phyloP scores from a whole-genome alignment of 345 rosid genomes.

The Corymbia maculata region DNA sequence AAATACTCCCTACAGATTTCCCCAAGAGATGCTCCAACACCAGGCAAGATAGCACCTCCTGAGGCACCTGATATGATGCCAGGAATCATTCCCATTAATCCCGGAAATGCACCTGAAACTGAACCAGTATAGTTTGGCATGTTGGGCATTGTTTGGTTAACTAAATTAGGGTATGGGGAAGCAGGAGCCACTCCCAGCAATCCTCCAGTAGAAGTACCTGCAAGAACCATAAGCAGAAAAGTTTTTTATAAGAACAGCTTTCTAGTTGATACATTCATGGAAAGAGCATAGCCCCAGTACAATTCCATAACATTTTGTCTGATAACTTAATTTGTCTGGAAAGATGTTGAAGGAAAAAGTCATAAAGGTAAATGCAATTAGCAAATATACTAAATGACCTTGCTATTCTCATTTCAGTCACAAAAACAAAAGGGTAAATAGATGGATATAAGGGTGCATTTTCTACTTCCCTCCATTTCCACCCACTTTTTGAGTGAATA shows the following conservation, averaged over 20 bases:
- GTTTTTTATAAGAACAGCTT: background rate
- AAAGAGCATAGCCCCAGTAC: background rate
- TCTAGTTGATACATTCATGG: background rate
- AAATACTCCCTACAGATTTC: slow-evolving; percentile 96
- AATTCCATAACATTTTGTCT: background rate
- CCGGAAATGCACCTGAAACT: slow-evolving; percentile 93
- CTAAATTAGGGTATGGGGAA: slow-evolving; percentile 60
- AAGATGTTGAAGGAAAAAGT: background rate
- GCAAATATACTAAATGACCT: background rate
- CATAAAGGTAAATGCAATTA: background rate
- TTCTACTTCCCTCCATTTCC: background rate
- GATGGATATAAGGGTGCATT: background rate
- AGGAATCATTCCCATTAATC: slow-evolving; percentile 88
- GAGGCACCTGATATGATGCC: slow-evolving; percentile 85
- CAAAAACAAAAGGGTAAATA: background rate
- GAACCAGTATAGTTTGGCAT: slow-evolving; percentile 98
- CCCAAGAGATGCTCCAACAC: slow-evolving; percentile 92
- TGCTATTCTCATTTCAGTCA: background rate
- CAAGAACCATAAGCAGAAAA: background rate
- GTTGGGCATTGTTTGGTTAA: slow-evolving; percentile 97
- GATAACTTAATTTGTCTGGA: background rate
- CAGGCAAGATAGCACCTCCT: slow-evolving; percentile 94
- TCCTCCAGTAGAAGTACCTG: slow-evolving; percentile 74
- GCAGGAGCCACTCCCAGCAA: slow-evolving; percentile 68
- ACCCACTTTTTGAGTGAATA: background rate